Conservation (phyloP, 345 rosid genomes). For the Arabis hirsuta region DNA sequence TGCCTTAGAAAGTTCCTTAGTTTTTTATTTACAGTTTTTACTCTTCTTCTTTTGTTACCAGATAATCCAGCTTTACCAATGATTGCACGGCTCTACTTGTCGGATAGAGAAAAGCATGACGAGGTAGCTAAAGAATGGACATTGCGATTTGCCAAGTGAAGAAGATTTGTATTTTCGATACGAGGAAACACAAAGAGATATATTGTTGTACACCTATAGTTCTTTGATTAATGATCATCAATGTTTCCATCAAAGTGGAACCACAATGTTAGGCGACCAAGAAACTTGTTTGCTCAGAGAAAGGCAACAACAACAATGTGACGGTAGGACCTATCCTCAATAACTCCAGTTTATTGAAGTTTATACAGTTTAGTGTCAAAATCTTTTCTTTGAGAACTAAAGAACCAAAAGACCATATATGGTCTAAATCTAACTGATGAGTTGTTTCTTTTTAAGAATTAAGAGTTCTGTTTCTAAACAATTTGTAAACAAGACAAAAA, state of each 20-base stretch:
- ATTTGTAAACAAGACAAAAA: background rate
- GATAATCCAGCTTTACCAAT: conserved; percentile 67
- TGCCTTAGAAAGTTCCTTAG: background rate
- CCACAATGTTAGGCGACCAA: conserved; percentile 40
- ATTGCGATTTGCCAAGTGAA: conserved; percentile 76
- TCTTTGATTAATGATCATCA: conserved; percentile 32
- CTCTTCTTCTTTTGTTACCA: conserved; percentile 37
- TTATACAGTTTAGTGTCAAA: conserved; percentile 28
- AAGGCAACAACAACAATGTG: conserved; percentile 22
- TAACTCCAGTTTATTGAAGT: conserved; percentile 31
- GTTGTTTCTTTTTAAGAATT: background rate
- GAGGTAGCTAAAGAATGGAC: conserved; percentile 91
- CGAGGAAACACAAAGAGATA: conserved; percentile 15
- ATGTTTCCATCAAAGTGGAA: conserved; percentile 31
- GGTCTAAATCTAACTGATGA: conserved; percentile 11
- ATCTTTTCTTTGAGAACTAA: background rate
- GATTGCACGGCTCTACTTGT: conserved; percentile 71
- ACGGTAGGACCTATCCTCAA: conserved; percentile 40
- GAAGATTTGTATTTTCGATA: conserved; percentile 16
- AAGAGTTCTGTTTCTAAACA: no score
- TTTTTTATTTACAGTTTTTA: background rate
- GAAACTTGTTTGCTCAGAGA: conserved; percentile 32
- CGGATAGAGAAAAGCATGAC: conserved; percentile 79
- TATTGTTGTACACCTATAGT: conserved; percentile 16
- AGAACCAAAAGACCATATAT: conserved; percentile 1